These are phyloP conservation scores for Didymella segeticola DNA, from an alignment of 2,329 filamentous ascomycete genomes.

Conservation along the genomic window DNA sequence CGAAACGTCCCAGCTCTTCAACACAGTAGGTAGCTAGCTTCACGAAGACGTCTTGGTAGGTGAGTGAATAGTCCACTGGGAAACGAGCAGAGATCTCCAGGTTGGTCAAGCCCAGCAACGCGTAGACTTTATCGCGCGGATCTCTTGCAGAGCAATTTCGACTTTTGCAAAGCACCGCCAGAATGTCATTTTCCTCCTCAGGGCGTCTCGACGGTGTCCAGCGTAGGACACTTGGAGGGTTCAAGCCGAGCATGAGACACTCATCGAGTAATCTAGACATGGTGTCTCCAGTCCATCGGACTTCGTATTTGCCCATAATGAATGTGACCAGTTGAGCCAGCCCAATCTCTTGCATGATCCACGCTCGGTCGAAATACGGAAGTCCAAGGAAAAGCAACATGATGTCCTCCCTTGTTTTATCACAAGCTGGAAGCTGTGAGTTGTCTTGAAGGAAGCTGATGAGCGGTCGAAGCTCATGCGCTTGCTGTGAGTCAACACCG, in stretches of 20 bases:
- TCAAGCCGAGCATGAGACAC: not conserved
- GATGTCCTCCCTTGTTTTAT: not conserved
- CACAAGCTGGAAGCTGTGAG: too few species aligned
- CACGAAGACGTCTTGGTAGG: not conserved
- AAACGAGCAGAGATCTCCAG: not conserved
- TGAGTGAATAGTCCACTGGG: not conserved
- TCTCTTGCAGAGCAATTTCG: constrained; percentile 14
- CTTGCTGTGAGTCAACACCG: not conserved
- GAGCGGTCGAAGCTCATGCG: not conserved
- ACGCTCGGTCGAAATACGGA: constrained; percentile 24
- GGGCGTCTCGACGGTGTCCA: not conserved
- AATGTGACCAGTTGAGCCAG: constrained; percentile 10
- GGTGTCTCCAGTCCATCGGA: not conserved
- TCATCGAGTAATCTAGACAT: not conserved
- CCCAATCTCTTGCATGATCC: constrained; percentile 27
- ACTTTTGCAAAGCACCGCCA: constrained; percentile 11
- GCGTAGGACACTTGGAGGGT: not conserved
- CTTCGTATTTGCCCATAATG: not conserved
- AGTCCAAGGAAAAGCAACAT: not conserved
- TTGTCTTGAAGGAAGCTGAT: not conserved
- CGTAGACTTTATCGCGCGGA: constrained; percentile 17
- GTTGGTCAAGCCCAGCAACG: constrained; percentile 12
- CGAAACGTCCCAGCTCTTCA: not conserved
- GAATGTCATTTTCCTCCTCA: constrained; percentile 7
- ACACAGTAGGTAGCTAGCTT: not conserved